These are phyloP conservation scores for Ananas comosus DNA, from an alignment of 176 grass and related monocot species.

Conservation along the genomic window DNA sequence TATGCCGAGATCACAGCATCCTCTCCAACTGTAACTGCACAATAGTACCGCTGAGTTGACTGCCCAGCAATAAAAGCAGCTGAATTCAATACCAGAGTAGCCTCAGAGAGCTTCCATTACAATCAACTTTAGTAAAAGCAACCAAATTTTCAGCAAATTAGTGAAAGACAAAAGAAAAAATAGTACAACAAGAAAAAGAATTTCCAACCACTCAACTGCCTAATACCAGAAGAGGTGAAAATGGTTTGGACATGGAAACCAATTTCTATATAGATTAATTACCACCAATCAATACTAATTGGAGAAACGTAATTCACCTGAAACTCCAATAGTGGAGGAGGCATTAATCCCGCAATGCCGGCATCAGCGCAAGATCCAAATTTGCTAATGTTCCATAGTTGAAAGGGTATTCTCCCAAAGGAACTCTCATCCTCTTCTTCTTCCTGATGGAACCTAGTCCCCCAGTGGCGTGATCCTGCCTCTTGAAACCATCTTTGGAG, in stretches of 20 bases:
- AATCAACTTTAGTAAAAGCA: conserved; percentile 5
- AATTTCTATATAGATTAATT: too few relatives aligned
- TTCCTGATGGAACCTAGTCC: conserved; percentile 46
- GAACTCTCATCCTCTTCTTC: conserved; percentile 41
- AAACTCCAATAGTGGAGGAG: conserved; percentile 76
- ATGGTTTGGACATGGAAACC: too few relatives aligned
- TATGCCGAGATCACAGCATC: conserved; percentile 93
- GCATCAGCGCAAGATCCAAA: conserved; percentile 71
- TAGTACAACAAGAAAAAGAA: neutral
- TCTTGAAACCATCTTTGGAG: conserved; percentile 66
- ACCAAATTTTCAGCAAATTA: neutral
- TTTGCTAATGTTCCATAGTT: conserved; percentile 83
- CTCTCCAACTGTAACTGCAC: conserved; percentile 84
- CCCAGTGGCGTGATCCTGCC: conserved; percentile 43
- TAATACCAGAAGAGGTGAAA: too few relatives aligned
- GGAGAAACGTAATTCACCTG: conserved; percentile 40
- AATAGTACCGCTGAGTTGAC: conserved; percentile 79
- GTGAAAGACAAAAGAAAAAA: neutral
- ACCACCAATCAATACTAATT: neutral
- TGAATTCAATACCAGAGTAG: conserved; percentile 77
- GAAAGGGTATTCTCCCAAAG: conserved; percentile 54
- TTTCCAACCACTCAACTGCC: neutral
- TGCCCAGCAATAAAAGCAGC: conserved; percentile 83
- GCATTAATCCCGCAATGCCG: conserved; percentile 77
- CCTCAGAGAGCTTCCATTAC: conserved; percentile 51